Evolutionary conservation across 2,329 filamentous ascomycete species (phyloP).

Genomic region (Nemania sp.): DNA sequence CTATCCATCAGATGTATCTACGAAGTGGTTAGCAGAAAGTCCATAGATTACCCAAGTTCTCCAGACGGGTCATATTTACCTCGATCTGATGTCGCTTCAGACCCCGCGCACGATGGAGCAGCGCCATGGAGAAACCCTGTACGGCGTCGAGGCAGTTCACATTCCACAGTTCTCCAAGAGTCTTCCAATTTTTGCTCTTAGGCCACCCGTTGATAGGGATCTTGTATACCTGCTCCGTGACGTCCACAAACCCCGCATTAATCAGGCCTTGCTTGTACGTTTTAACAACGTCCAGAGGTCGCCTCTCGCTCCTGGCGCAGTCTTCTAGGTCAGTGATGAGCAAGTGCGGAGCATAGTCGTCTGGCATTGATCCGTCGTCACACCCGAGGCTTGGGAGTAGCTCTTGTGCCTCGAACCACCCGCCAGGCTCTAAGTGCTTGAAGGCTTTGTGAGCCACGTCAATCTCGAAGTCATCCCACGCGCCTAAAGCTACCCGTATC

Average conservation of each 20-base stretch:
- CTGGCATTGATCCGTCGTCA: constrained; percentile 60
- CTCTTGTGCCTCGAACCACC: constrained; percentile 68
- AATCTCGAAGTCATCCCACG: constrained; percentile 61
- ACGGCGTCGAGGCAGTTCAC: constrained; percentile 57
- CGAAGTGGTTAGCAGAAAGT: constrained; percentile 16
- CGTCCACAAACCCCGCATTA: constrained; percentile 67
- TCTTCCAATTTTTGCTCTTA: constrained; percentile 57
- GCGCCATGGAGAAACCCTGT: constrained; percentile 58
- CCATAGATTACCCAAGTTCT: background rate
- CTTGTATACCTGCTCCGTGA: constrained; percentile 62
- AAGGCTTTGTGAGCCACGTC: constrained; percentile 66
- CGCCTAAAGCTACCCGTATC: constrained; percentile 61
- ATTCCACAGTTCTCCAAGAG: constrained; percentile 61
- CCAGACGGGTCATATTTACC: constrained; percentile 50
- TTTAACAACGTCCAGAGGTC: constrained; percentile 54
- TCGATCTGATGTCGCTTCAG: constrained; percentile 62
- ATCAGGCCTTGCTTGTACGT: constrained; percentile 55
- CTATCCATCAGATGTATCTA: constrained; percentile 64
- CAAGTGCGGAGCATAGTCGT: constrained; percentile 53
- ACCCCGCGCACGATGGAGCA: constrained; percentile 57
- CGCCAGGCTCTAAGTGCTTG: constrained; percentile 62
- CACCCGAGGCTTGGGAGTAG: constrained; percentile 53
- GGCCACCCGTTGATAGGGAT: constrained; percentile 64
- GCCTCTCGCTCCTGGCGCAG: constrained; percentile 54
- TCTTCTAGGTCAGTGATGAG: constrained; percentile 58